Conservation (phyloP, 306 rosid genomes). For the Cucurbita argyrosperma region DNA sequence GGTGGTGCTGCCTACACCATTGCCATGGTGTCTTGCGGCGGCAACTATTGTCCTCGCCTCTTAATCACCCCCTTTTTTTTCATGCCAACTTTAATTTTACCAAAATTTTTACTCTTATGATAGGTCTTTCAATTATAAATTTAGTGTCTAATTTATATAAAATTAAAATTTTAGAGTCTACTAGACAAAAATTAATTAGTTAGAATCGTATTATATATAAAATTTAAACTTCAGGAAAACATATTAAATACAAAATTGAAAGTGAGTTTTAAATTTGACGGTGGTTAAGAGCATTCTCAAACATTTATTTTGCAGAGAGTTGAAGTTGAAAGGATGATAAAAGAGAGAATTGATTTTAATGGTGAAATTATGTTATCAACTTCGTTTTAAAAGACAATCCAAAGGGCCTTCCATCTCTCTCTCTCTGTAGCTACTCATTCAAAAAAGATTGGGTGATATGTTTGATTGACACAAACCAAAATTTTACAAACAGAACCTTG, state of each 20-base stretch:
- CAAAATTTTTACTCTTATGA: too few relatives aligned
- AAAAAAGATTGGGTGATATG: conserved; percentile 11
- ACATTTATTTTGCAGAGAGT: conserved; percentile 4
- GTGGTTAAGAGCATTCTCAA: not conserved
- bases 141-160: too few relatives aligned
- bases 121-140: too few relatives aligned
- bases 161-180: too few relatives aligned
- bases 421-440: conserved; percentile 5
- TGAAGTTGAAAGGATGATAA: not conserved
- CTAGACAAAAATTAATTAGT: too few relatives aligned
- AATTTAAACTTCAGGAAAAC: too few relatives aligned
- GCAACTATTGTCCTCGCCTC: not conserved
- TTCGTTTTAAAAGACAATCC: conserved; percentile 1
- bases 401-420: conserved; percentile 3
- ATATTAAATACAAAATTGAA: not conserved
- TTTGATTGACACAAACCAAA: conserved; percentile 19
- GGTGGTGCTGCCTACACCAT: not conserved
- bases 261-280: not conserved
- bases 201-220: too few relatives aligned
- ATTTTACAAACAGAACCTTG: conserved; percentile 43
- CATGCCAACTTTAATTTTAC: too few relatives aligned
- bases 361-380: not conserved
- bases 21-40: not conserved
- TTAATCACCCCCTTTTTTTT: not conserved
- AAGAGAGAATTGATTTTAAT: not conserved